Percentiles rank a stretch among this genome's conserved stretches.
Evolutionary conservation across 495 filamentous ascomycete genomes (phyloP).

Genomic region (Poronia punctata): DNA sequence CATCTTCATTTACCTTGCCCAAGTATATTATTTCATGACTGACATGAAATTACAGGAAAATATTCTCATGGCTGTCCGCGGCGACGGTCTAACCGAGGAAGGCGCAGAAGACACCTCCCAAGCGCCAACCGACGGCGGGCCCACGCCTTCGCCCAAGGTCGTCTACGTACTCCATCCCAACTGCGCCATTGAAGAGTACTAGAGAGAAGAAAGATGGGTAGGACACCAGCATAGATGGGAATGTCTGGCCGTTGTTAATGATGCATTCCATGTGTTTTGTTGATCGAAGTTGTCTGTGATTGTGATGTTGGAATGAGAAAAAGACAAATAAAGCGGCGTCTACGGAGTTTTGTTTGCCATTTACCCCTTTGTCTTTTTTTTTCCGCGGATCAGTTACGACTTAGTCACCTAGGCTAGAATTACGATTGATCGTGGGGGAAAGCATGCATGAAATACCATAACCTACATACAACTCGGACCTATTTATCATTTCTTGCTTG

Average conservation of each 20-base stretch:
- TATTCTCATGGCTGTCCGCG: slow-evolving; percentile 82
- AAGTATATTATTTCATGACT: not conserved
- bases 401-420: too few species aligned
- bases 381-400: too few species aligned
- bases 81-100: slow-evolving; percentile 66
- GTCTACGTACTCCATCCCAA: slow-evolving; percentile 95
- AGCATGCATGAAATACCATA: too few species aligned
- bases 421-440: too few species aligned
- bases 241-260: not conserved
- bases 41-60: slow-evolving; percentile 56
- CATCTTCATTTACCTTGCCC: slow-evolving; percentile 11
- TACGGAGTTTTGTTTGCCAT: too few species aligned
- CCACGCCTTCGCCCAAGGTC: slow-evolving; percentile 42
- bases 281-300: too few species aligned
- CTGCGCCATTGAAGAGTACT: slow-evolving; percentile 64
- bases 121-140: slow-evolving; percentile 37
- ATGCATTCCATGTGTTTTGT: too few species aligned
- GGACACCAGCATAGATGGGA: not conserved
- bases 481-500: too few species aligned
- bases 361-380: too few species aligned
- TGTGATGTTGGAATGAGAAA: too few species aligned
- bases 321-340: too few species aligned
- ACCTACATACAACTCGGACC: too few species aligned
- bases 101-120: slow-evolving; percentile 36
- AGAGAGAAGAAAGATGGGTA: not conserved